These are phyloP conservation scores for Lophiostoma macrostomum DNA, from an alignment of 495 filamentous ascomycete species.

Conservation along the genomic window DNA sequence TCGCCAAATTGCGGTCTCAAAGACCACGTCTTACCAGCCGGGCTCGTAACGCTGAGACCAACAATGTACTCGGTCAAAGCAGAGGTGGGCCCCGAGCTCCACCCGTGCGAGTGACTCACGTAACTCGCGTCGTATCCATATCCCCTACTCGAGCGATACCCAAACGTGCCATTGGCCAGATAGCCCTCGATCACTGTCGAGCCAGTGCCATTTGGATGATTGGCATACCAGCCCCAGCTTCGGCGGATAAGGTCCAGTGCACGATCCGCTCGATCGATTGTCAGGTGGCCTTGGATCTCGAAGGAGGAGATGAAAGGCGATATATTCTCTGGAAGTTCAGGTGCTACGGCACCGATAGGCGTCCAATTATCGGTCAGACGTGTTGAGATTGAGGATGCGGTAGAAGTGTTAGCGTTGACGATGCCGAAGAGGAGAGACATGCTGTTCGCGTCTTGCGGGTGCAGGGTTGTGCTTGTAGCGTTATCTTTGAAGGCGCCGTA, in stretches of 20 bases:
- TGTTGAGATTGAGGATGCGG: conserved; percentile 30
- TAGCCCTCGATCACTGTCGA: conserved; percentile 41
- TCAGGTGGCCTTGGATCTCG: conserved; percentile 38
- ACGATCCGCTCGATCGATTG: conserved; percentile 30
- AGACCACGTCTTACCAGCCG: conserved; percentile 28
- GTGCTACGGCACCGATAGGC: conserved; percentile 37
- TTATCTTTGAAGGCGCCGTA: conserved; percentile 59
- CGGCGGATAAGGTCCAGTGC: conserved; percentile 38
- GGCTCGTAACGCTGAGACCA: conserved; percentile 29
- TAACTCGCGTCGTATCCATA: conserved; percentile 40
- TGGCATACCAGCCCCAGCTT: conserved; percentile 43
- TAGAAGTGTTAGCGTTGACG: conserved; percentile 12
- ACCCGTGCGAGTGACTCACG: conserved; percentile 40
- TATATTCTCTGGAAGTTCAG: conserved; percentile 39
- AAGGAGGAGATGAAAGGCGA: conserved; percentile 40
- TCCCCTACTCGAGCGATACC: conserved; percentile 38
- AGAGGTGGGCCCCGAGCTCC: conserved; percentile 36
- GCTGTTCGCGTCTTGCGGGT: conserved; percentile 35
- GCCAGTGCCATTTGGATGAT: conserved; percentile 38
- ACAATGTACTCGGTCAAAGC: conserved; percentile 37
- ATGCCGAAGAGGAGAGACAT: conserved; percentile 36
- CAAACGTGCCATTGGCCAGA: conserved; percentile 35
- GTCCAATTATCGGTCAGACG: conserved; percentile 37
- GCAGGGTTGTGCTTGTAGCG: conserved; percentile 46
- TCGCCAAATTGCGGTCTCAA: conserved; percentile 38